phyloP scores from a whole-genome alignment of 345 rosid genomes.

The Corymbia maculata region DNA sequence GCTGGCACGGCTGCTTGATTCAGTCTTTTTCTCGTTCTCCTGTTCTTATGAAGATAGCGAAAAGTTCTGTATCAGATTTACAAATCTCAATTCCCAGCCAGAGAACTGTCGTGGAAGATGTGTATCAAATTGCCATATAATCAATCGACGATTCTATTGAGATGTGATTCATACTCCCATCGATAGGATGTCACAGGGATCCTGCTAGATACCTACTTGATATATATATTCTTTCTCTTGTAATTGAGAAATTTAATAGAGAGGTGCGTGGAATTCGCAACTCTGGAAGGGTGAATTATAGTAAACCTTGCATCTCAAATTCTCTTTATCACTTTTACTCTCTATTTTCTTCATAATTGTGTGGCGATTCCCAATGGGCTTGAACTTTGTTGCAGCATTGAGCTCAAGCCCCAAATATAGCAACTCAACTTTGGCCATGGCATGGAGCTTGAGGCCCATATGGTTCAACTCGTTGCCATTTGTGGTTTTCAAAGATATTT shows the following conservation, averaged over 20 bases:
- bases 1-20: neutral
- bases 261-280: neutral
- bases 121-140: neutral
- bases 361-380: too few species aligned
- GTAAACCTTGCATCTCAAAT: too few species aligned
- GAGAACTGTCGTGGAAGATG: neutral
- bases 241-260: too few species aligned
- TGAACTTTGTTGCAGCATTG: neutral
- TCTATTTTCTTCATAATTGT: too few species aligned
- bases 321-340: too few species aligned
- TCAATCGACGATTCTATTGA: neutral
- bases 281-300: too few species aligned
- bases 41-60: neutral
- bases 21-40: neutral
- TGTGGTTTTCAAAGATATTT: too few species aligned
- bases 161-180: neutral
- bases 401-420: neutral
- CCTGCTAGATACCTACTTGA: neutral
- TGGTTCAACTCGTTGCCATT: neutral
- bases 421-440: neutral
- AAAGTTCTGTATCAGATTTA: neutral
- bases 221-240: too few species aligned
- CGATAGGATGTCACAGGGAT: neutral
- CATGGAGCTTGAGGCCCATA: neutral
- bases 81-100: neutral